Evolutionary conservation across 257 asterid species (phyloP), one percentile per base, ranked within the genome.

Genomic region (Solanum medicagineum): DNA sequence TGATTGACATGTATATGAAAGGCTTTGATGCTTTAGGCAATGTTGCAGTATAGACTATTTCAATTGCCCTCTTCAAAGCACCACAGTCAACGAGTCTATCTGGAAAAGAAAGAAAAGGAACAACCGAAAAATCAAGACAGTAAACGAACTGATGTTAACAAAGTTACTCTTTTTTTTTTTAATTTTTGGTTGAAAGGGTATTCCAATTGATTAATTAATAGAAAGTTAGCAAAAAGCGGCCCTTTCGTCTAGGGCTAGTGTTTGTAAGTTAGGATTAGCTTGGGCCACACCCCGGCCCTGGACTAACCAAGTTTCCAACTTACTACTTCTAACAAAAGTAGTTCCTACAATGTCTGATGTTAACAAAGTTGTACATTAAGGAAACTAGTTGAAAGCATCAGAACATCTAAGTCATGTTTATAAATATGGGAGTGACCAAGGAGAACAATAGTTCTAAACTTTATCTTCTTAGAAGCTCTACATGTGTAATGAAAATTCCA

Each of bases 1-100:
- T 87, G 89, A 95, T 92, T 88, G 98, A 93, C 96, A 96, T 91
- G 90, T 94, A 95, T 83, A 94, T 89, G 88, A 95, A 95, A 84
- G 98, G 99, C 85, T 96, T 96, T 74, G 98, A 93, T 85, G 99
- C 99, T 91, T 94, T 95, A 55, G 98, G 99, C 89, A 95, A 89
- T 69, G 99, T 96, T 79, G 99, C 99, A 88, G 97, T 89, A 92
- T 96, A 96, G 90, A 95, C 96, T 86, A 96, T 91, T 90, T 96
- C 99, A n/a, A 93, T 92, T 85, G 98, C 97, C 90, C 99, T 92
- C 94, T 96, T 96, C 84, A 96, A 88, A 88, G 95, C 87, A 86
- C 95, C 93, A 88, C 99, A 95, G 10, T 96, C 99, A 53, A 96
- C 98, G 40, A 96, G 94, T 85, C 99, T 95, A 89, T 94, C 99